phyloP scores from a whole-genome alignment of 2,329 filamentous ascomycete species.

The Cordyceps cicadae region DNA sequence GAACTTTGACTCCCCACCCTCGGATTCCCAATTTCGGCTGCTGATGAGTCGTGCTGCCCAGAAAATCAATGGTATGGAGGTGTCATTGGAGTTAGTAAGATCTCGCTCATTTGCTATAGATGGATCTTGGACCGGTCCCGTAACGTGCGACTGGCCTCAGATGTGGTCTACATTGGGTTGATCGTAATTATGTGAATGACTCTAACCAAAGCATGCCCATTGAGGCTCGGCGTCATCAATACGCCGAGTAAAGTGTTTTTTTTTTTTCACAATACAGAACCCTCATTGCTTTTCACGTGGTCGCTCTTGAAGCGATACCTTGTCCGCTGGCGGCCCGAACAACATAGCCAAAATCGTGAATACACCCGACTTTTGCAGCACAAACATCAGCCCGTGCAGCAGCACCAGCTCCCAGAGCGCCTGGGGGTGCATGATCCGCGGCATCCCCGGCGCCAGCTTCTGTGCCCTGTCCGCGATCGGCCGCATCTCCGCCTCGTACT shows the following conservation, averaged over 20 bases:
- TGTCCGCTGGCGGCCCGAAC: conserved; percentile 4
- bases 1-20: too few species aligned
- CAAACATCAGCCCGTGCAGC: conserved; percentile 13
- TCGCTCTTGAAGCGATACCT: neutral
- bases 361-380: neutral
- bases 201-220: too few species aligned
- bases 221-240: neutral
- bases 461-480: conserved; percentile 33
- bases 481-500: conserved; percentile 33
- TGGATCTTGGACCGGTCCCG: too few species aligned
- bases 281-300: neutral
- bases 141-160: too few species aligned
- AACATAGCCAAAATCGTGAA: neutral
- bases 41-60: too few species aligned
- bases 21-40: too few species aligned
- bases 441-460: conserved; percentile 22
- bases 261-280: neutral
- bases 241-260: neutral
- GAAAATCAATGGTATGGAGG: too few species aligned
- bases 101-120: too few species aligned
- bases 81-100: too few species aligned
- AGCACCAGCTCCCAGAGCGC: conserved; percentile 21
- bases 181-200: too few species aligned
- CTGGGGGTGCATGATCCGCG: conserved; percentile 20
- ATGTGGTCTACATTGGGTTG: too few species aligned